Base-by-base conservation (phyloP, 208 protist species). In the Trypanosoma congolense region DNA sequence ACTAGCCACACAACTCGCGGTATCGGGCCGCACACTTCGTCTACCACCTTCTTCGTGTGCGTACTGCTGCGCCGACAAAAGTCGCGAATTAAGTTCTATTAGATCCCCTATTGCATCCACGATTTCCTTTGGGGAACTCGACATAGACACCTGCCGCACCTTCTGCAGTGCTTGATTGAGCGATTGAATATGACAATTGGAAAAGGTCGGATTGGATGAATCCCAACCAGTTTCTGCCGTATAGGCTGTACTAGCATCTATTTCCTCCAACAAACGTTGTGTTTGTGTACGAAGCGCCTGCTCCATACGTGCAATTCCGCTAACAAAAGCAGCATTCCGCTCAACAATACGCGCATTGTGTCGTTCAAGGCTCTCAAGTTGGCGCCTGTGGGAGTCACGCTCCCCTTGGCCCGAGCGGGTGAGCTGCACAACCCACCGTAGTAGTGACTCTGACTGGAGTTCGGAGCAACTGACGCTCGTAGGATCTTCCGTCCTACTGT, bases 351-450 rank as follows among this genome's bases (percentile, higher is more conserved):
- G 70, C 45, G 80, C 73, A 61, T 84, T 77, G 64, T 90, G 77
- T 9, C 73, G 58, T 65, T 93, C 77, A 46, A 93, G 50, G 47
- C 68, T 80, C 43, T 79, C 65, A 26, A 88, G 18, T 65, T 93
- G 85, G 30, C 73, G 76, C 51, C 81, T 51, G 50, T 80, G 73
- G 36, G 70, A 53, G 16, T 73, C 45, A 2, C 79, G 70, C 56
- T 90, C 81, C 28, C 55, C 65, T 50, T 79, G 70, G 19, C 65
- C 48, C 28, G 66, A 74, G 10, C 69, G 58, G 2, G 83, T 76
- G 19, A 90, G 56, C 63, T 78, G 75, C 31, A 66, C 50, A 22
- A 73, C 70, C 78, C 77, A 86, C 48, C 70, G 65, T 29, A 77
- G 58, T 22, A 75, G 22, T 26, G 72, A 56, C 16, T 63, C 69